Base-by-base conservation (phyloP, 768 basidiomycete species). In the Lentinula edodes region DNA sequence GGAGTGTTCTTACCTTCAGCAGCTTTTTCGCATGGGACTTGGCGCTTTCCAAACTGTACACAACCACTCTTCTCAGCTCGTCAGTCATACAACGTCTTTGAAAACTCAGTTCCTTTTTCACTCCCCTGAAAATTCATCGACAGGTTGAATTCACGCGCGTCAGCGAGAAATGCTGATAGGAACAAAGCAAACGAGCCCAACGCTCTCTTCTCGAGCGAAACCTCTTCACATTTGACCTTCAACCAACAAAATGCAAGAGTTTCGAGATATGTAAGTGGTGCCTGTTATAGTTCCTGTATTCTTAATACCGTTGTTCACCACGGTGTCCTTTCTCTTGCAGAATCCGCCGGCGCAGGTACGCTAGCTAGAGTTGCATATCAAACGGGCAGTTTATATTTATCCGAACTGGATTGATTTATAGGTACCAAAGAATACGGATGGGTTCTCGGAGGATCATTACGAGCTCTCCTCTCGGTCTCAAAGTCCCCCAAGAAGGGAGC, bases 21-120 rank as follows among this genome's bases (percentile, higher is more conserved):
- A 60, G 59, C 23, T 60, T 52, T 32, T 60, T 60, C 28, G 28
- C 50, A 34, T 60, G 59, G 59, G 59, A 60, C 23, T 34, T 60
- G n/a, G 38, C 35, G 48, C 59, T 60, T 18, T 51, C 48, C n/a
- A 60, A 60, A 28, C 32, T 60, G 20, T 60, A 60, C 23, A 52
- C 59, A 9, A 60, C 39, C 28, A 60, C 50, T 9, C 51, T 60
- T 10, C 59, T 60, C 32, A 60, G 50, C 23, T 60, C 59, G 59
- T 52, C 15, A 18, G 59, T 52, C 2, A n/a, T 38, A 6, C 15
- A 39, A n/a, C 36, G 38, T 56, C 23, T 16, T 42, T 0, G 6
- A 28, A 38, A 12, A 18, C 23, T 28, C 2, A 28, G 28, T 28
- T 28, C 28, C 28, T 28, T 4, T 28, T 3, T 28, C 28, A 28